phyloP scores from a whole-genome alignment of 1,139 yeast genomes.

The Taphrina wiesneri region DNA sequence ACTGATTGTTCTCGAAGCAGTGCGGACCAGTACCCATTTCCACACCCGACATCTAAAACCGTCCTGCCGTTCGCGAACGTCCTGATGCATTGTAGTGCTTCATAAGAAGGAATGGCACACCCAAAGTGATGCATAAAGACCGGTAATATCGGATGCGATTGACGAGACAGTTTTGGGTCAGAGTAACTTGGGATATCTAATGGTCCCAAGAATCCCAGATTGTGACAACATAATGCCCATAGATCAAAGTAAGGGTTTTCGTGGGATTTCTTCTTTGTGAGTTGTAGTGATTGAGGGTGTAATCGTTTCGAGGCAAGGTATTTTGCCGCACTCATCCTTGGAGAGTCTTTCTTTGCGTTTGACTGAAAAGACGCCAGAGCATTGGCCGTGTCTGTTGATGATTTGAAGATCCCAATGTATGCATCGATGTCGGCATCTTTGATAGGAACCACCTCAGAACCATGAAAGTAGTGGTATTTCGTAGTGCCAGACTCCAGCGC shows the following conservation, averaged over 20 bases:
- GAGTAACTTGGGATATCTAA: constrained; percentile 1
- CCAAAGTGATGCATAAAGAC: constrained; percentile 32
- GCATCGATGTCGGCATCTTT: constrained; percentile 8
- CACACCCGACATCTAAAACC: constrained; percentile 27
- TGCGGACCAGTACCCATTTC: constrained; percentile 30
- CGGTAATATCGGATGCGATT: constrained; percentile 24
- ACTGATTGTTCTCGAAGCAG: constrained; percentile 6
- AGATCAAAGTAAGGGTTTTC: constrained; percentile 21
- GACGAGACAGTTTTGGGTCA: constrained; percentile 4
- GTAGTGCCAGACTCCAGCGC: neutral
- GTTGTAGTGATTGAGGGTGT: neutral
- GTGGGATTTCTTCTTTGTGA: constrained; percentile 6
- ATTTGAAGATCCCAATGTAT: constrained; percentile 14
- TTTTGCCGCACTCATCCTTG: neutral
- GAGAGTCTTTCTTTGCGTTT: constrained; percentile 24
- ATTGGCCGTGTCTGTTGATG: constrained; percentile 12
- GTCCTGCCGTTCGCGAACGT: neutral
- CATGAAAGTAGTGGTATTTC: constrained; percentile 13
- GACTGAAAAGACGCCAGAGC: constrained; percentile 5
- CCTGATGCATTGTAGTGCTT: constrained; percentile 16
- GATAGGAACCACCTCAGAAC: neutral
- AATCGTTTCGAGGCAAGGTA: neutral
- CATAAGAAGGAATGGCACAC: constrained; percentile 24
- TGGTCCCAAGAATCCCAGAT: constrained; percentile 28
- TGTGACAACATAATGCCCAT: constrained; percentile 12